phyloP scores from a whole-genome alignment of 2,329 filamentous ascomycete species.

The Xylariales sp. region DNA sequence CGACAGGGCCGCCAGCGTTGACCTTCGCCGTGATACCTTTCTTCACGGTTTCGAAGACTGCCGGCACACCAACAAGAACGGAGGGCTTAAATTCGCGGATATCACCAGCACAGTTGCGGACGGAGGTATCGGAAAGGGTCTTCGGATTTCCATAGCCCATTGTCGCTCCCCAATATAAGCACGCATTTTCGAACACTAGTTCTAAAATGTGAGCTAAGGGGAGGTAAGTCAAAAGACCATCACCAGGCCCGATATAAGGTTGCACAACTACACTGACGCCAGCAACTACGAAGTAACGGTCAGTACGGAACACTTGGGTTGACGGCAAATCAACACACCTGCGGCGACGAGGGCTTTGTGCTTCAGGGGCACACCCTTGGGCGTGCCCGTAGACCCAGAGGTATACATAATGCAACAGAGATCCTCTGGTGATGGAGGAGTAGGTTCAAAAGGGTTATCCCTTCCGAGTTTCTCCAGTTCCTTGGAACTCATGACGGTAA shows the following conservation, averaged over 20 bases:
- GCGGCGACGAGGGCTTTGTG: slow-evolving; percentile 81
- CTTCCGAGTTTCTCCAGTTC: slow-evolving; percentile 64
- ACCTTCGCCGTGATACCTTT: slow-evolving; percentile 87
- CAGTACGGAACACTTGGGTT: slow-evolving; percentile 30
- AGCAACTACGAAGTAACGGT: slow-evolving; percentile 63
- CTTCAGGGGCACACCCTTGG: slow-evolving; percentile 83
- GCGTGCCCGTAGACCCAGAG: slow-evolving; percentile 83
- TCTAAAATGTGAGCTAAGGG: slow-evolving; percentile 90
- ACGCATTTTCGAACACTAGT: slow-evolving; percentile 88
- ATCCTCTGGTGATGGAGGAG: slow-evolving; percentile 77
- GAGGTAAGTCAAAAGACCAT: slow-evolving; percentile 84
- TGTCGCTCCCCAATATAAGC: slow-evolving; percentile 84
- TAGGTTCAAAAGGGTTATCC: slow-evolving; percentile 74
- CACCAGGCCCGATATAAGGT: slow-evolving; percentile 79
- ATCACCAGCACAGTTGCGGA: slow-evolving; percentile 88
- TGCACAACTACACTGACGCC: slow-evolving; percentile 83
- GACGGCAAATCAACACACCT: slow-evolving; percentile 60
- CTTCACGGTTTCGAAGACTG: slow-evolving; percentile 92
- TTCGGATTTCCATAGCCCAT: slow-evolving; percentile 92
- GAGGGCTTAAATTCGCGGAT: slow-evolving; percentile 87
- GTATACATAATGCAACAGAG: slow-evolving; percentile 81
- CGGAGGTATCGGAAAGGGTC: slow-evolving; percentile 83
- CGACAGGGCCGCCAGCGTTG: slow-evolving; percentile 72
- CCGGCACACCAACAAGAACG: slow-evolving; percentile 86
- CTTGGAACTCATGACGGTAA: slow-evolving; percentile 63